Conservation (phyloP, 1,139 yeast genomes). For the Taiozyma sp. region DNA sequence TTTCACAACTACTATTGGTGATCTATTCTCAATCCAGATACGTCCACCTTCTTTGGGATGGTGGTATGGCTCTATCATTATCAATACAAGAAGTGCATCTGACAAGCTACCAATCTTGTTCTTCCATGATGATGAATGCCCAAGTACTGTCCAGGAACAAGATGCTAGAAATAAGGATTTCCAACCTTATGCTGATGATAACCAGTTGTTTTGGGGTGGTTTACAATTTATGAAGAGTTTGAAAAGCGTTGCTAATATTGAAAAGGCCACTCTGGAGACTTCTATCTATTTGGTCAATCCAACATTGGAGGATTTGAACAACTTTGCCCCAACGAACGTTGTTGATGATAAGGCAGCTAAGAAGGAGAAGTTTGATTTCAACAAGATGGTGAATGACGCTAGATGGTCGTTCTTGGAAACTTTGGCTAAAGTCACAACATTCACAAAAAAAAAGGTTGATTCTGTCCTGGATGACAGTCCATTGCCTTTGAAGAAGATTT, state of each 20-base stretch:
- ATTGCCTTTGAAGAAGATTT: slow-evolving; percentile 50
- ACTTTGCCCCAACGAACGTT: slow-evolving; percentile 61
- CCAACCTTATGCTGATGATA: slow-evolving; percentile 63
- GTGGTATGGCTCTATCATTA: slow-evolving; percentile 86
- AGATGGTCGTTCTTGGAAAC: slow-evolving; percentile 86
- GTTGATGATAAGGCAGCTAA: slow-evolving; percentile 13
- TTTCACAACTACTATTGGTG: slow-evolving; percentile 54
- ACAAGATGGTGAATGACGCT: slow-evolving; percentile 53
- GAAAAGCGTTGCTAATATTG: slow-evolving; percentile 50
- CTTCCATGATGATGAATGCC: slow-evolving; percentile 86
- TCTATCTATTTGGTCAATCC: slow-evolving; percentile 78
- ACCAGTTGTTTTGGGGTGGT: slow-evolving; percentile 85
- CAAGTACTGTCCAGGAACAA: slow-evolving; percentile 63
- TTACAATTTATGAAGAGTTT: slow-evolving; percentile 60
- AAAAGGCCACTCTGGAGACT: slow-evolving; percentile 64
- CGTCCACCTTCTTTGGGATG: slow-evolving; percentile 80
- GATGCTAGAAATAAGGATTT: slow-evolving; percentile 55
- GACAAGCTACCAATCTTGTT: slow-evolving; percentile 75
- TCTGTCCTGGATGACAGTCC: slow-evolving; percentile 67
- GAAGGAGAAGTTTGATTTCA: slow-evolving; percentile 32
- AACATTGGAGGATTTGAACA: slow-evolving; percentile 65
- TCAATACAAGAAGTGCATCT: slow-evolving; percentile 52
- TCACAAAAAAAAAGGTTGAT: slow-evolving; percentile 29
- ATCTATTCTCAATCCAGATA: slow-evolving; percentile 72
- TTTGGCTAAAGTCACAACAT: slow-evolving; percentile 73